Evolutionary conservation across 805 yeast species (phyloP).

Genomic region (Wickerhamomyces canadensis): DNA sequence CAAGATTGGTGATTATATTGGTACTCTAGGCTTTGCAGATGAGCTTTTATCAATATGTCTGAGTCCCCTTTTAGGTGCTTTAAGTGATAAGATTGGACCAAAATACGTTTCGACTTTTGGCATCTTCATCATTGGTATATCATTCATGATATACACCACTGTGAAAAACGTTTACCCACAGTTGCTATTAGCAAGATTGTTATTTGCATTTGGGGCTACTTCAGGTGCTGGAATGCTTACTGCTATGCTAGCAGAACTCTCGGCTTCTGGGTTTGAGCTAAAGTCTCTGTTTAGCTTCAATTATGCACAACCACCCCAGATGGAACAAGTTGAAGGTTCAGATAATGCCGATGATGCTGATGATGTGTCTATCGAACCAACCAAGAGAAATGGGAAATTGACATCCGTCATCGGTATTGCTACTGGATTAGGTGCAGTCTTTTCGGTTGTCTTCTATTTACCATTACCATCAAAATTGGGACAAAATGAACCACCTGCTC

Average conservation of each 20-base stretch:
- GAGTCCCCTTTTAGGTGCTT: constrained; percentile 60
- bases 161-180: constrained; percentile 42
- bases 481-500: constrained; percentile 32
- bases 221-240: constrained; percentile 53
- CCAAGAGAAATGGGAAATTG: constrained; percentile 43
- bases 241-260: constrained; percentile 51
- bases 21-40: constrained; percentile 49
- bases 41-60: constrained; percentile 48
- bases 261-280: constrained; percentile 38
- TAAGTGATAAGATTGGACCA: constrained; percentile 59
- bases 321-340: constrained; percentile 1
- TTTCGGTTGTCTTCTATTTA: constrained; percentile 49
- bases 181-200: constrained; percentile 42
- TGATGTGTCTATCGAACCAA: constrained; percentile 6
- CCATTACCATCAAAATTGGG: constrained; percentile 52
- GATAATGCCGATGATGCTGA: constrained; percentile 7
- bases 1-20: constrained; percentile 39
- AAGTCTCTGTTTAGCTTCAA: constrained; percentile 16
- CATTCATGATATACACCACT: constrained; percentile 45
- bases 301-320: constrained; percentile 5
- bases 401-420: constrained; percentile 58
- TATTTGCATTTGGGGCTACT: constrained; percentile 59
- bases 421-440: constrained; percentile 64
- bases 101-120: constrained; percentile 46
- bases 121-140: constrained; percentile 39